phyloP scores from a whole-genome alignment of 2,329 filamentous ascomycete genomes.

The Hirsutella rhossiliensis region DNA sequence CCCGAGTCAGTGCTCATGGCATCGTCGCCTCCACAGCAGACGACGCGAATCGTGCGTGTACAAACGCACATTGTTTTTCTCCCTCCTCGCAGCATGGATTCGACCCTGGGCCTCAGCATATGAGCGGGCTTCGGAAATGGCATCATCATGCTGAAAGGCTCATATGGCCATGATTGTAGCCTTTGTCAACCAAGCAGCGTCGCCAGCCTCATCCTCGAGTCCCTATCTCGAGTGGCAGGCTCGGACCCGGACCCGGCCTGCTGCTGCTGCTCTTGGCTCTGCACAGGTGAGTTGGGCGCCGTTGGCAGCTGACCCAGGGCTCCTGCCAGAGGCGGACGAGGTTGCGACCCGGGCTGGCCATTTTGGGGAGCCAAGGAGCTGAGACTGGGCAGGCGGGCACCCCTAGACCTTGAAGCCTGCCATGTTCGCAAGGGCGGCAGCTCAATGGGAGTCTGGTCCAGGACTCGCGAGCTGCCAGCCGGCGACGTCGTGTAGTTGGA shows the following conservation, averaged over 20 bases:
- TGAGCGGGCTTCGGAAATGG: no score
- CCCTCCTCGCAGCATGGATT: no score
- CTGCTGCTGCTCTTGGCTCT: not conserved
- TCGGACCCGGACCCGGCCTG: not conserved
- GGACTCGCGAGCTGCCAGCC: not conserved
- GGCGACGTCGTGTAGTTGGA: slow-evolving; percentile 2
- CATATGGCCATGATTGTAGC: not conserved
- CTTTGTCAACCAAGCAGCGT: not conserved
- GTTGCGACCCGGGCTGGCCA: not conserved
- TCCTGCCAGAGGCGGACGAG: not conserved
- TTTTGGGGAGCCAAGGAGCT: not conserved
- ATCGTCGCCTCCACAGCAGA: no score
- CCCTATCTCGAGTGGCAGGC: not conserved
- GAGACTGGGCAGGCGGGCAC: not conserved
- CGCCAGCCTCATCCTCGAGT: not conserved
- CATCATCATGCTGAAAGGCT: no score
- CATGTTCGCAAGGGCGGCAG: slow-evolving; percentile 2
- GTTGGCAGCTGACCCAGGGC: not conserved
- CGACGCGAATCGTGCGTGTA: no score
- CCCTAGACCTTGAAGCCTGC: not conserved
- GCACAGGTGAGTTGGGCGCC: slow-evolving; percentile 1
- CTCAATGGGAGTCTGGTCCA: not conserved
- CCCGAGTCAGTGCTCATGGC: no score
- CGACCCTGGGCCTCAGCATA: no score
- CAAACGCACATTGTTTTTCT: no score